These are phyloP conservation scores for Apocynum venetum DNA, from an alignment of 257 asterid genomes.

Conservation along the genomic window DNA sequence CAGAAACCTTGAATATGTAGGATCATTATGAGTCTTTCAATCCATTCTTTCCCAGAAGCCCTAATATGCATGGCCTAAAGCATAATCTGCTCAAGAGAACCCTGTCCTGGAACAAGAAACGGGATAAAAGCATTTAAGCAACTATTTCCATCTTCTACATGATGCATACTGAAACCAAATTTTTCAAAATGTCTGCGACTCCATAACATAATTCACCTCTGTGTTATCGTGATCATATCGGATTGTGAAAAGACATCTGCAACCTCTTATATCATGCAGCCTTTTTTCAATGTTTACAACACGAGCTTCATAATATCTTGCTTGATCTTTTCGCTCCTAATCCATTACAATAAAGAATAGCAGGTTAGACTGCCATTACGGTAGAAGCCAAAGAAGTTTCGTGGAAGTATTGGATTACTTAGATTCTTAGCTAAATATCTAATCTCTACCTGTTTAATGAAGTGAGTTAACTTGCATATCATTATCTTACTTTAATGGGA, in stretches of 20 bases:
- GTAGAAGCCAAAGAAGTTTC: too few relatives aligned
- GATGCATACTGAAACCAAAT: neutral
- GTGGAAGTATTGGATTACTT: neutral
- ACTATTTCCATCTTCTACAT: neutral
- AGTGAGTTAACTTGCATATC: too few relatives aligned
- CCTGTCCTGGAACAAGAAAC: constrained; percentile 47
- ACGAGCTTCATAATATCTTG: constrained; percentile 73
- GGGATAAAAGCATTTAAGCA: neutral
- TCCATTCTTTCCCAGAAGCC: constrained; percentile 15
- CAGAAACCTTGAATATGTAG: neutral
- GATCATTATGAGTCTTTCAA: neutral
- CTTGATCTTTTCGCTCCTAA: constrained; percentile 71
- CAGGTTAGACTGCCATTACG: neutral
- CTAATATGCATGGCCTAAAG: constrained; percentile 51
- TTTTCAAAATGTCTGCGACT: neutral
- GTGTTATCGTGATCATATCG: constrained; percentile 57
- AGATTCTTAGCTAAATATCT: neutral
- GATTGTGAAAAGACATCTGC: constrained; percentile 81
- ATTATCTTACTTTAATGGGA: too few relatives aligned
- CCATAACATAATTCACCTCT: constrained; percentile 40
- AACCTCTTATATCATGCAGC: constrained; percentile 94
- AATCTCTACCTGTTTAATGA: neutral
- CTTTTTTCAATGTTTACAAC: constrained; percentile 61
- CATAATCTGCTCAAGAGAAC: constrained; percentile 82
- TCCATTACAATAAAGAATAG: constrained; percentile 9